A percentile compares a stretch with the other conserved stretches of the same genome.
Evolutionary conservation across 208 protist genomes (phyloP).

Genomic region (Wallacemonas rigidus): DNA sequence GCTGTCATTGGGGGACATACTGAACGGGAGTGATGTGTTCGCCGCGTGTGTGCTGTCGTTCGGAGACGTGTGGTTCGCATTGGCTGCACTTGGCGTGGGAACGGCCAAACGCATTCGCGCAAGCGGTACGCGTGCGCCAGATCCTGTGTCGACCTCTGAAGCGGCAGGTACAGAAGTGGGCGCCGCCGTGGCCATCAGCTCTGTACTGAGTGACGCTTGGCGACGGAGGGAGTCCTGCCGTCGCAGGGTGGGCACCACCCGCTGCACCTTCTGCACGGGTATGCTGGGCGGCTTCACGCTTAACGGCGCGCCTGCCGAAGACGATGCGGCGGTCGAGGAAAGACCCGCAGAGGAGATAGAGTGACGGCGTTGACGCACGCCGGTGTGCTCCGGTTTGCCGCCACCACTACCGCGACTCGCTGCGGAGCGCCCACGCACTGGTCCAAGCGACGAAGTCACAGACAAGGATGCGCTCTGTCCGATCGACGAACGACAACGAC

Average conservation of each 20-base stretch:
- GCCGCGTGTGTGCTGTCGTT: not conserved
- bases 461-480: no score
- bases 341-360: not conserved
- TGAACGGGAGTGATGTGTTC: not conserved
- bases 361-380: no score
- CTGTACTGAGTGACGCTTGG: not conserved
- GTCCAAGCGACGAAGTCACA: no score
- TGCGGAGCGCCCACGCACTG: no score
- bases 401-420: no score
- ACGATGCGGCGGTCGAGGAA: not conserved
- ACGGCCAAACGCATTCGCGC: not conserved
- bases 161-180: no score
- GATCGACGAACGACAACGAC: no score
- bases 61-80: not conserved
- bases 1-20: not conserved
- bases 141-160: not conserved
- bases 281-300: not conserved
- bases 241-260: constrained; percentile 9
- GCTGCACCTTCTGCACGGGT: constrained; percentile 10
- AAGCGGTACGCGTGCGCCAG: not conserved
- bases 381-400: no score
- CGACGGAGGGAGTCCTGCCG: constrained; percentile 12
- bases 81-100: not conserved
- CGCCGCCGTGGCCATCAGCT: not conserved
- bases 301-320: not conserved